Evolutionary conservation across 192 early-diverging fungal species (phyloP), one percentile per base, ranked within the genome.

Genomic region (Podila epicladia): DNA sequence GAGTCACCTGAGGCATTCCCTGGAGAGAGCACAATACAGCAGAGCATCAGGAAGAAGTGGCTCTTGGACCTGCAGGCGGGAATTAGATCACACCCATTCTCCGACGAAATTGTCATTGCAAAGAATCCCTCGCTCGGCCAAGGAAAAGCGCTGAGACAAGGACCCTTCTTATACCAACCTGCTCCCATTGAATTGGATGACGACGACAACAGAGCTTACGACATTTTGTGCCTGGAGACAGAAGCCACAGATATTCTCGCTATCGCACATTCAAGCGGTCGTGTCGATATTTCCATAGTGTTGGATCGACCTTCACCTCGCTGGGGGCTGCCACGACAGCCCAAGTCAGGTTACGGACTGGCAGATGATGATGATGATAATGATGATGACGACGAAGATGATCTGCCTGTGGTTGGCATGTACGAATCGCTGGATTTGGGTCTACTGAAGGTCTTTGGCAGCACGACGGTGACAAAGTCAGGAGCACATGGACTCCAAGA

Each of bases 251-350:
- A 86, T 5, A 75, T 93, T 13, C 35, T 94, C 15, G 85, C 82
- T 9, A 65, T 94, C 19, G 90, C 89, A 8, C 86, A 85, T 71
- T 85, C 85, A 22, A 87, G 92, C 71, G 89, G 90, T 1, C 84
- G 82, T 31, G 73, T 94, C 31, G 91, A 92, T 33, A 82, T 92
- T 28, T 92, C 85, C 82, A 85, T 91, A 8, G 88, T 89, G 41
- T 78, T 88, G 50, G 87, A 89, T 55, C 75, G 72, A 17, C 65
- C 86, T 3, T 65, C 67, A 38, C 74, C 76, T n/a, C 73, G 71
- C 4, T 88, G 85, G 87, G 32, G 62, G 24, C 38, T 84, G 6
- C 58, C 69, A 8, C 20, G 32, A n/a, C 71, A 57, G 26, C n/a
- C 49, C 19, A 67, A 59, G 20, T 33, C 57, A 37, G 71, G 59